Conservation (phyloP, 2,329 filamentous ascomycete genomes). For the Meredithiella fracta region DNA sequence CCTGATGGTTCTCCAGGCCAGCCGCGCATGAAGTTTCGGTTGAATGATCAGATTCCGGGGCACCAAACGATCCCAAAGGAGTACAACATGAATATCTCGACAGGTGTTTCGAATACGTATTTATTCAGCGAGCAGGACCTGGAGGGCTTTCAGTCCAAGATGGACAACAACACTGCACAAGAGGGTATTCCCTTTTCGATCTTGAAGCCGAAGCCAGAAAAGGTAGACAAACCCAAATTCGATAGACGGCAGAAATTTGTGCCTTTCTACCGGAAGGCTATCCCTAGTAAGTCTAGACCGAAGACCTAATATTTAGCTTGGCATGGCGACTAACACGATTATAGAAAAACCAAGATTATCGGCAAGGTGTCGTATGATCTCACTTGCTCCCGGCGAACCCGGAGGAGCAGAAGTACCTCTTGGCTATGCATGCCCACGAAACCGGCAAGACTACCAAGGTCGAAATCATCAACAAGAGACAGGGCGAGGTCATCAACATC, state of each 20-base stretch:
- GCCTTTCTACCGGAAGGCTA: slow-evolving; percentile 53
- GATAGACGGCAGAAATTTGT: slow-evolving; percentile 26
- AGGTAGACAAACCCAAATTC: slow-evolving; percentile 30
- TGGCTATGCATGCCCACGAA: slow-evolving; percentile 35
- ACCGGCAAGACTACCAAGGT: slow-evolving; percentile 38
- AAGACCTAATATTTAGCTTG: neutral
- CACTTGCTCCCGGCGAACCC: slow-evolving; percentile 56
- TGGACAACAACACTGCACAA: slow-evolving; percentile 39
- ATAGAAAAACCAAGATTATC: slow-evolving; percentile 58
- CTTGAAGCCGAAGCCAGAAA: slow-evolving; percentile 27
- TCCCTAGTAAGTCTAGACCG: slow-evolving; percentile 30
- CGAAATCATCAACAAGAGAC: slow-evolving; percentile 25
- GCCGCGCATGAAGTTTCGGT: slow-evolving; percentile 45
- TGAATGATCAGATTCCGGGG: slow-evolving; percentile 44
- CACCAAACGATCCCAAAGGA: slow-evolving; percentile 72
- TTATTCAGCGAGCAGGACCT: slow-evolving; percentile 62
- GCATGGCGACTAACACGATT: neutral
- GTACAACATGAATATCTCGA: slow-evolving; percentile 60
- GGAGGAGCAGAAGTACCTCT: slow-evolving; percentile 47
- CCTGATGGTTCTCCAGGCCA: slow-evolving; percentile 14
- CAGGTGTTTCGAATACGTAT: slow-evolving; percentile 61
- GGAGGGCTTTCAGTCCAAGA: slow-evolving; percentile 45
- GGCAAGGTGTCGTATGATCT: slow-evolving; percentile 63
- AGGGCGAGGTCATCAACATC: slow-evolving; percentile 12
- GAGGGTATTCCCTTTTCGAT: slow-evolving; percentile 43